Conservation (phyloP, 2,329 filamentous ascomycete species). For the Aureobasidium sp. region DNA sequence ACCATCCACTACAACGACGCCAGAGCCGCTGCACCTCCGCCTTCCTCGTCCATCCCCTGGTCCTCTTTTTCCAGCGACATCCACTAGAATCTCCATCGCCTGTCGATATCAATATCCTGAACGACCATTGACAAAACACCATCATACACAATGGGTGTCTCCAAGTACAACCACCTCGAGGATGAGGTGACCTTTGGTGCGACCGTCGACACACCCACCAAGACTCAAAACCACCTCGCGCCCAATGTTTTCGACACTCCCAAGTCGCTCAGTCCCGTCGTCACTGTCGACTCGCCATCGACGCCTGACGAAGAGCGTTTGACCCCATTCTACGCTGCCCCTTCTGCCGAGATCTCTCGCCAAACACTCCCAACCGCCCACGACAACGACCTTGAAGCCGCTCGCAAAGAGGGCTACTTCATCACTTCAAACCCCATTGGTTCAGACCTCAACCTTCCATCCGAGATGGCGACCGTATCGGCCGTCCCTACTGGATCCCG, state of each 20-base stretch:
- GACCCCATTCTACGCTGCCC: conserved; percentile 34
- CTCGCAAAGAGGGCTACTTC: conserved; percentile 22
- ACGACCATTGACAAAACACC: background rate
- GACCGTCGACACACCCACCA: conserved; percentile 23
- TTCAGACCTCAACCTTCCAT: conserved; percentile 31
- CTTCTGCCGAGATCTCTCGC: conserved; percentile 17
- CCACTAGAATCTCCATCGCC: background rate
- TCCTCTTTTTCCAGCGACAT: conserved; percentile 5
- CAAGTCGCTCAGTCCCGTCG: conserved; percentile 28
- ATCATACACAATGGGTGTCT: conserved; percentile 11
- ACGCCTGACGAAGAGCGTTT: conserved; percentile 38
- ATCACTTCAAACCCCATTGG: conserved; percentile 33
- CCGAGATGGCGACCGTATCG: background rate
- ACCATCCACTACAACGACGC: background rate
- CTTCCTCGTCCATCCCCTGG: background rate
- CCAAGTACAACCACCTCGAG: conserved; percentile 14
- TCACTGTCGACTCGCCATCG: conserved; percentile 26
- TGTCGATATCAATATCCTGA: conserved; percentile 6
- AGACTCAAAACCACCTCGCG: conserved; percentile 24
- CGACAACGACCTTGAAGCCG: conserved; percentile 37
- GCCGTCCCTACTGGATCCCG: conserved; percentile 4
- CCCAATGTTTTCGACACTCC: conserved; percentile 26
- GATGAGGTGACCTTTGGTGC: conserved; percentile 36
- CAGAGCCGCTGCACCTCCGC: background rate
- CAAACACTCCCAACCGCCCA: conserved; percentile 18